Evolutionary conservation across 768 basidiomycete species (phyloP).

Genomic region (Serendipita sp.): DNA sequence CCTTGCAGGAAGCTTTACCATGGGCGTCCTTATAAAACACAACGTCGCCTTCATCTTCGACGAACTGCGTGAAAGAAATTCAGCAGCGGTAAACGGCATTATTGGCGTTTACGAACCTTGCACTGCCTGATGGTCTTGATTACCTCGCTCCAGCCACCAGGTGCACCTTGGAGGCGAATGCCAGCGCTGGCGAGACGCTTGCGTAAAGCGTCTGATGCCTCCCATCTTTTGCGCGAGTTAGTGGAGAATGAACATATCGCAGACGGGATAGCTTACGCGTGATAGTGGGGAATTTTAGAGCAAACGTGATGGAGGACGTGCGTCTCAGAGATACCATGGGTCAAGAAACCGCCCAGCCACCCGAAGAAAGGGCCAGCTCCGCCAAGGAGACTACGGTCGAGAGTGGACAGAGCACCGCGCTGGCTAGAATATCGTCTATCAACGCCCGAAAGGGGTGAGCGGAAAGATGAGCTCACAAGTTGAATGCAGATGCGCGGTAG

Average conservation of each 20-base stretch:
- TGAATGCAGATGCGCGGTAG: constrained; percentile 80
- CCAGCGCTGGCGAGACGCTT: constrained; percentile 47
- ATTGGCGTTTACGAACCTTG: constrained; percentile 32
- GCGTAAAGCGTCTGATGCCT: constrained; percentile 75
- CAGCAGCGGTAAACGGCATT: neutral
- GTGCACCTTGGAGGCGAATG: constrained; percentile 50
- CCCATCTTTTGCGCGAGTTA: constrained; percentile 42
- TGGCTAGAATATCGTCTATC: constrained; percentile 20
- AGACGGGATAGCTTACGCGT: constrained; percentile 35
- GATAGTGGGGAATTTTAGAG: constrained; percentile 93
- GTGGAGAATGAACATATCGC: neutral
- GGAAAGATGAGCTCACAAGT: constrained; percentile 32
- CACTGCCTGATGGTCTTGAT: constrained; percentile 64
- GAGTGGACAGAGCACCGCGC: constrained; percentile 81
- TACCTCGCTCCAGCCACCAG: constrained; percentile 66
- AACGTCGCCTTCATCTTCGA: constrained; percentile 86
- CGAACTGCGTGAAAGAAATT: constrained; percentile 35
- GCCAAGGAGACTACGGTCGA: constrained; percentile 70
- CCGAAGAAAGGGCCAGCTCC: constrained; percentile 65
- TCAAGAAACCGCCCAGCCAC: constrained; percentile 71
- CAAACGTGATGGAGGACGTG: constrained; percentile 85
- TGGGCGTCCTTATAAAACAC: constrained; percentile 80
- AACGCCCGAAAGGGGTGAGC: neutral
- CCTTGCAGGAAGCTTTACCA: constrained; percentile 59
- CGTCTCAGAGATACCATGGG: constrained; percentile 89